Conservation (phyloP, 805 yeast genomes). For the Starmerella roubikii region DNA sequence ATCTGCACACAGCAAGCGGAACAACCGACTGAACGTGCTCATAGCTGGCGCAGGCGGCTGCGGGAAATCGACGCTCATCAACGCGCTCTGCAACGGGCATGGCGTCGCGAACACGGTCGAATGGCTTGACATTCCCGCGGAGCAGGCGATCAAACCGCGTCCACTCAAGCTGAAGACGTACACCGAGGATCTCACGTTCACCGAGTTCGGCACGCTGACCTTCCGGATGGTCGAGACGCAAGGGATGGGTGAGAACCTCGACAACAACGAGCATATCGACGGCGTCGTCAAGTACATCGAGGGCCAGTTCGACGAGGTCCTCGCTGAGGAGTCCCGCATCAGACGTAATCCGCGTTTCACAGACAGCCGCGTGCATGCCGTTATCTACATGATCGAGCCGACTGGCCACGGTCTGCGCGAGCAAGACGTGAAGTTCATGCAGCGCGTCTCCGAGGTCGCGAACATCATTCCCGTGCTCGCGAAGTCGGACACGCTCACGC, state of each 20-base stretch:
- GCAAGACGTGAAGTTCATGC: conserved; percentile 66
- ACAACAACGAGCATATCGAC: conserved; percentile 39
- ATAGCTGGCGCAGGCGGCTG: conserved; percentile 80
- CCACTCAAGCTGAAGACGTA: conserved; percentile 19
- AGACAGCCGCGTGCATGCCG: conserved; percentile 65
- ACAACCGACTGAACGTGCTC: conserved; percentile 62
- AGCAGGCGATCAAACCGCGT: conserved; percentile 22
- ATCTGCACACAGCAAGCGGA: conserved; percentile 17
- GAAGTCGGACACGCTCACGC: conserved; percentile 75
- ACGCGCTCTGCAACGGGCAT: conserved; percentile 63
- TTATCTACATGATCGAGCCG: conserved; percentile 63
- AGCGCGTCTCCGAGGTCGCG: conserved; percentile 61
- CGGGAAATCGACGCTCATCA: conserved; percentile 86
- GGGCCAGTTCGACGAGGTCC: conserved; percentile 55
- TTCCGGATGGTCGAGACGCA: conserved; percentile 57
- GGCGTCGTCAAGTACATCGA: conserved; percentile 49
- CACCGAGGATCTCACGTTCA: conserved; percentile 20
- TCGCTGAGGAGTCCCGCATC: conserved; percentile 63
- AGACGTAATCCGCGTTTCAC: conserved; percentile 55
- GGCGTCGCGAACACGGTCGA: conserved; percentile 42
- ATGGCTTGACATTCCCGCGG: conserved; percentile 21
- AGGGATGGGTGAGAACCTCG: conserved; percentile 65
- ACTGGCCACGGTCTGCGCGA: conserved; percentile 46
- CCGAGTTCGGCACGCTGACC: conserved; percentile 21
- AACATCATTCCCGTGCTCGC: conserved; percentile 78